Evolutionary conservation across 495 filamentous ascomycete genomes (phyloP), one percentile per base, ranked within the genome.

Genomic region (Neurospora cerealis): DNA sequence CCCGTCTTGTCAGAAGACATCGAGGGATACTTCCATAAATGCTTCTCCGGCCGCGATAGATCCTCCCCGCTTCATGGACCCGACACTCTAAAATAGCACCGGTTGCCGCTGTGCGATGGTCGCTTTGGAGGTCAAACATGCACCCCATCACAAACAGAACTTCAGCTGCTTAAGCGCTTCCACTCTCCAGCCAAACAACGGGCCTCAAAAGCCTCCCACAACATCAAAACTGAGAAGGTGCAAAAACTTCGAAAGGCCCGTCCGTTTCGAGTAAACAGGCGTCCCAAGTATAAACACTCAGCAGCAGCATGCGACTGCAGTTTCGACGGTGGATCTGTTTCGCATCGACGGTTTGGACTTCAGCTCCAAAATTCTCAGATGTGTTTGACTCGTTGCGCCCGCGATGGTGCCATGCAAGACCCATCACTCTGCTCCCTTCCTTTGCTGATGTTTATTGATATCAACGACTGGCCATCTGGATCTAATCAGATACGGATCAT

Each of bases 51-150:
- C 21, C 42, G 24, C 34, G 8, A 48, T 71, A 5, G 21, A 72
- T 71, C 48, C 24, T 60, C 73, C 21, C 10, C 46, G 5, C 46
- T 32, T 5, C 28, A 62, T 4, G 5, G 28, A 19, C 54, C 13
- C 28, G 7, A 62, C 2, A 24, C 0, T 71, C 76, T 62, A 73
- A 75, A 78, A 74, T 75, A 78, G 74, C 15, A 69, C 34, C 8
- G 1, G 11, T 71, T 70, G 41, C 73, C 74, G 76, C 76, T 69
- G 28, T 36, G 13, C 8, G 60, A 36, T 74, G 73, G 72, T 42
- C 76, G 40, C n/a, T 9, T n/a, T 75, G 72, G 72, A 74, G 74
- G 73, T 74, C 73, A 73, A 75, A 78, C 74, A 75, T n/a, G 21
- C 21, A 15, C 0, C 48, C 28, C 5, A 1, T 54, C 48, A 54